Conservation (phyloP, 2,329 filamentous ascomycete genomes). For the Cryphonectria parasitica region DNA sequence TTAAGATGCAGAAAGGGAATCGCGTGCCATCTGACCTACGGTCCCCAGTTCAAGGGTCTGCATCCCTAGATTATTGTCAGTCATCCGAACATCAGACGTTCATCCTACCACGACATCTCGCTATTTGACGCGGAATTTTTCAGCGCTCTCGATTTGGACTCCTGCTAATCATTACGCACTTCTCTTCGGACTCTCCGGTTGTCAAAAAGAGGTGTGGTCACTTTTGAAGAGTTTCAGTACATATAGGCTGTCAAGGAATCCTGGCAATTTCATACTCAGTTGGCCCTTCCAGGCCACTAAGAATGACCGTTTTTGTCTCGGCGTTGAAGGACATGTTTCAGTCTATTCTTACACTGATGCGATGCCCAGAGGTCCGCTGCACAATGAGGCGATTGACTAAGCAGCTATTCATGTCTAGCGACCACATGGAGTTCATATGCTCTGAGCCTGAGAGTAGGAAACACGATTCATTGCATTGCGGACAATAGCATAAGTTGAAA, state of each 20-base stretch:
- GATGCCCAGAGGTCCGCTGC: neutral
- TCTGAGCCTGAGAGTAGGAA: neutral
- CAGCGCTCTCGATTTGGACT: neutral
- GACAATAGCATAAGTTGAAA: neutral
- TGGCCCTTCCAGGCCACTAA: neutral
- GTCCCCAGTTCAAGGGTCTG: neutral
- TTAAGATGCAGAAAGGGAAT: neutral
- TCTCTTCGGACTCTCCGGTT: neutral
- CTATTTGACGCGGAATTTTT: neutral
- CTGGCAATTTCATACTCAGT: neutral
- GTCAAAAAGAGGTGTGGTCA: neutral
- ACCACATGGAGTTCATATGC: neutral
- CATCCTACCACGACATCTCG: neutral
- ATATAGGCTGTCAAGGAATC: neutral
- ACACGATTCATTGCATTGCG: neutral
- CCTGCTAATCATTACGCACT: neutral
- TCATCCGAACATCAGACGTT: neutral
- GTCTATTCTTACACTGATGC: neutral
- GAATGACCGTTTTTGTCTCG: neutral
- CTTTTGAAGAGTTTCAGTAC: neutral
- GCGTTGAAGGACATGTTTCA: neutral
- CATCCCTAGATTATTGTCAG: neutral
- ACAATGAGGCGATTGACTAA: neutral
- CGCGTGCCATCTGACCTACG: neutral
- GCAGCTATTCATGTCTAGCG: neutral